Base-by-base conservation (phyloP, 805 yeast genomes). In the Yarrowia divulgata region DNA sequence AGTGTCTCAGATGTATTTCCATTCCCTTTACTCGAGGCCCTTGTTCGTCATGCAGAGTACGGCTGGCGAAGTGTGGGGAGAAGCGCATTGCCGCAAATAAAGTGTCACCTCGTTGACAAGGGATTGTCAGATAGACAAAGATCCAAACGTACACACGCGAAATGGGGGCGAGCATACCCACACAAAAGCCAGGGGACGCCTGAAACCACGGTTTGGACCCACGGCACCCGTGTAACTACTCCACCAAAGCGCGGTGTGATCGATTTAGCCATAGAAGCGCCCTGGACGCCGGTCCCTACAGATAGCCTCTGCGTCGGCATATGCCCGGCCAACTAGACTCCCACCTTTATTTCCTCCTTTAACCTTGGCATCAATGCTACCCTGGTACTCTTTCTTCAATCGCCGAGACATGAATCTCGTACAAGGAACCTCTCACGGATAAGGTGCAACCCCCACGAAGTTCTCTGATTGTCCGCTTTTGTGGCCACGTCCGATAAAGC, bases 401-500 rank as follows among this genome's bases (percentile, higher is more conserved):
- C n/a, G 19, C 60, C 60, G 45, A 19, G 19, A 37, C n/a, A 35
- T 16, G 32, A 10, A 9, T n/a, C 40, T 32, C 57, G 32, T 13
- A 37, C 58, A 54, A 54, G 18, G 40, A 8, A 14, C 35, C 54
- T 6, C 19, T 16, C 43, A 7, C 34, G 35, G 60, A 54, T 54
- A 54, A 54, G 45, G 45, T 54, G 19, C 9, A 8, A 8, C 60
- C 60, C 60, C 60, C 60, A 54, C 60, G 35, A 39, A 23, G 29
- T 23, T 2, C 4, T 23, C 29, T 23, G 8, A 6, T 34, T 52
- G 40, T 14, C 19, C 8, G 42, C 32, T n/a, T 16, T 23, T 37
- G 60, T 54, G 60, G 60, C 60, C 45, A 54, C 35, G 60, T 54
- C 60, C 60, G 60, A 54, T 54, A 39, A 39, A 54, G 60, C 60